These are phyloP conservation scores for Globisporangium recalcitrans DNA, from an alignment of 352 stramenopile species.

Conservation along the genomic window DNA sequence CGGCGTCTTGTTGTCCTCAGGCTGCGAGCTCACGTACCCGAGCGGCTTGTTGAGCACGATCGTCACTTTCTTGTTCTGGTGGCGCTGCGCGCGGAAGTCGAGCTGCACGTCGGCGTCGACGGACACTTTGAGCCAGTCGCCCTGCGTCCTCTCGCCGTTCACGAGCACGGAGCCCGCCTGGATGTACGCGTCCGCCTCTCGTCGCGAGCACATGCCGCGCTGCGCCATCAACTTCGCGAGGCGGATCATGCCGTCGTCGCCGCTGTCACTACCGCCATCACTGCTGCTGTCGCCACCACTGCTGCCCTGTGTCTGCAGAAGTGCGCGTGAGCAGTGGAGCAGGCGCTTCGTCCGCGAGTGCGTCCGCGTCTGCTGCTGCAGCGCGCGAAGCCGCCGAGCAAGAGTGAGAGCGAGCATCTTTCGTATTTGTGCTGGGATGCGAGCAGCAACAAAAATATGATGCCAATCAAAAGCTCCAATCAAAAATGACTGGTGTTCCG, in stretches of 20 bases:
- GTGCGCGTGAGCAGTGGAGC: conserved; percentile 3
- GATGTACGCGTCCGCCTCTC: conserved; percentile 80
- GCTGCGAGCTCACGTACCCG: conserved; percentile 77
- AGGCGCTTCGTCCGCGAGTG: background rate
- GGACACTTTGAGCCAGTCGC: conserved; percentile 67
- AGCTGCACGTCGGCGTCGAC: conserved; percentile 52
- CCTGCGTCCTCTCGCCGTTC: conserved; percentile 58
- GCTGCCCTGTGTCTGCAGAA: background rate
- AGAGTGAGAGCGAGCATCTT: conserved; percentile 35
- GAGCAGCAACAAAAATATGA: background rate
- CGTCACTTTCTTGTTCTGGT: conserved; percentile 75
- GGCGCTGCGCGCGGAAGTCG: conserved; percentile 55
- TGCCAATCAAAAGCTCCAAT: background rate
- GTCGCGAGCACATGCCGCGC: conserved; percentile 69
- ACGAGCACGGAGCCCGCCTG: conserved; percentile 68
- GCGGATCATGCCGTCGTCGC: conserved; percentile 34
- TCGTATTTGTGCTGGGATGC: background rate
- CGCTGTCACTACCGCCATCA: background rate
- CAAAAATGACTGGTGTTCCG: conserved; percentile 12
- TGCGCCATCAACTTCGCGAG: conserved; percentile 81
- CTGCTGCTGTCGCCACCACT: background rate
- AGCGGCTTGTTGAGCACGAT: conserved; percentile 82
- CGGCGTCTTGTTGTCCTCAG: conserved; percentile 54
- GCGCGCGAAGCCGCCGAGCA: conserved; percentile 24
- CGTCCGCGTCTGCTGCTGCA: conserved; percentile 7